Evolutionary conservation across 176 grass and related monocot genomes (phyloP), one percentile per base, ranked within the genome.

Genomic region (Phyllostachys edulis): DNA sequence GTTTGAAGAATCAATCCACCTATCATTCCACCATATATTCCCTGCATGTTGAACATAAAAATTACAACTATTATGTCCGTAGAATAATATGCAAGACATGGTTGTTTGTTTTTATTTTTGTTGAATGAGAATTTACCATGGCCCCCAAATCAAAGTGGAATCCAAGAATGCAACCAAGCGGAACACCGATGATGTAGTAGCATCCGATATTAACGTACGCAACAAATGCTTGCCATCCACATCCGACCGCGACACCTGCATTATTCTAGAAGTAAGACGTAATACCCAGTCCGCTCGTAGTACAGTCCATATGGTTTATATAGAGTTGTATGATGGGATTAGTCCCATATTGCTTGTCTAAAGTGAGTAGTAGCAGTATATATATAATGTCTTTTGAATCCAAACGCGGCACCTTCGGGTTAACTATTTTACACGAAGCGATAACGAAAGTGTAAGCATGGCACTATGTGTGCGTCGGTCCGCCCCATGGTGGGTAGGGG

Each of bases 201-300:
- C 90, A 94, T 0, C 81, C 82, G 11, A 94, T 62, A 82, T 94
- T 94, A 41, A 92, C 92, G 27, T 90, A 94, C 3, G 92, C 87
- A 13, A 94, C 90, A 44, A 92, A 90, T n/a, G 73, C 59, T 47
- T 94, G 92, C 92, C 92, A 94, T 29, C 92, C 90, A 68, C 90
- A 94, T 0, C 90, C 92, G 52, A 92, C 89, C 2, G 87, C 92
- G 5, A 94, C 92, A 41, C 89, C 92, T 94, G 24, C 29, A 47
- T 5, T 36, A 32, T 13, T 61, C 5, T 29, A 60, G 29, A 21
- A 84, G 40, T 34, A 4, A 7, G 11, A 41, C 2, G 32, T 2
- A 34, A 34, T 34, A 34, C 2, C 0, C 2, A 2, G 32, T 34
- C 32, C 2, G 2, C 32, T 34, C 2, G 32, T 34, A 34, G 32